Evolutionary conservation across 2,329 filamentous ascomycete species (phyloP).

Genomic region (Ophiostoma pallidulum): DNA sequence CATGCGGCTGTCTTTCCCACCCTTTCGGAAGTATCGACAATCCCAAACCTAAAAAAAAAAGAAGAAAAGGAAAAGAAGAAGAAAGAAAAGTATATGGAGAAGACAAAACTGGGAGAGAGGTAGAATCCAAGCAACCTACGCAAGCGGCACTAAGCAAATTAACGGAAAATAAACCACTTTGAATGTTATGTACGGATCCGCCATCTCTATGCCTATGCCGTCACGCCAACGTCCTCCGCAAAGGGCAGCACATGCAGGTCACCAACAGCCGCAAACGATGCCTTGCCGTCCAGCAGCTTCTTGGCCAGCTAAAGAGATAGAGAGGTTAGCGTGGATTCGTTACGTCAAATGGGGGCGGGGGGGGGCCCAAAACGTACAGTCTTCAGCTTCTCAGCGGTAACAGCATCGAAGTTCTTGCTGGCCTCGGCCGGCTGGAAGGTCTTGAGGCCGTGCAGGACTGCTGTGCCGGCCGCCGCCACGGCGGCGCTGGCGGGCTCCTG

Average conservation of each 20-base stretch:
- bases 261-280: conserved; percentile 79
- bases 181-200: neutral
- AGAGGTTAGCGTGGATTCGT: neutral
- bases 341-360: neutral
- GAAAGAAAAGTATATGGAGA: too few relatives aligned
- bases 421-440: conserved; percentile 75
- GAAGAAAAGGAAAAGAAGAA: neutral
- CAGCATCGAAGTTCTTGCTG: conserved; percentile 62
- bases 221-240: conserved; percentile 87
- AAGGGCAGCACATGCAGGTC: conserved; percentile 87
- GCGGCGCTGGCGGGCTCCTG: conserved; percentile 69
- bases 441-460: conserved; percentile 72
- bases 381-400: conserved; percentile 78
- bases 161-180: neutral
- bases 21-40: too few relatives aligned
- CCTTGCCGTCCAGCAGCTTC: conserved; percentile 77
- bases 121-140: conserved; percentile 10
- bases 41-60: conserved; percentile 9
- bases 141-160: conserved; percentile 8
- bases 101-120: too few relatives aligned
- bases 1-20: too few relatives aligned
- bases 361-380: conserved; percentile 47
- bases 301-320: conserved; percentile 61
- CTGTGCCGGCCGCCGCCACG: conserved; percentile 74
- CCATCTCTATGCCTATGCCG: conserved; percentile 54